These are phyloP conservation scores for Hypoxylon lienhwacheense DNA, from an alignment of 495 filamentous ascomycete genomes.

Conservation along the genomic window DNA sequence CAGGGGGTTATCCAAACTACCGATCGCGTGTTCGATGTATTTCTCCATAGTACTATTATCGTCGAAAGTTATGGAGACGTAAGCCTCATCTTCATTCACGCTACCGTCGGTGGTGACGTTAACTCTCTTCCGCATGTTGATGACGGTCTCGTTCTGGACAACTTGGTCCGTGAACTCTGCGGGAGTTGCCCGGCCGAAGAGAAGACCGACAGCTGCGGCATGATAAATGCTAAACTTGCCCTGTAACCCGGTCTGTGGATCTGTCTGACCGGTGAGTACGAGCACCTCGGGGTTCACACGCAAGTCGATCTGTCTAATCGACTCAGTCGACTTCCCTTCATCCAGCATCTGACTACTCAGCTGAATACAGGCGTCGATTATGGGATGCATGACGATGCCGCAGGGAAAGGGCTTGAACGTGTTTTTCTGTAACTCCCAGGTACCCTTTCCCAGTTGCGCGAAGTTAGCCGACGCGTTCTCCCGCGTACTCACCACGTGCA, in stretches of 20 bases:
- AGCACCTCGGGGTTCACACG: constrained; percentile 56
- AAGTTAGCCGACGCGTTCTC: constrained; percentile 41
- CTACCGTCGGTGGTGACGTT: constrained; percentile 45
- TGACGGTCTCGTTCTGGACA: constrained; percentile 42
- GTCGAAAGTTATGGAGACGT: constrained; percentile 41
- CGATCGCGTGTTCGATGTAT: constrained; percentile 54
- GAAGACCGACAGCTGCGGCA: constrained; percentile 51
- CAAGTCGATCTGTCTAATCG: constrained; percentile 39
- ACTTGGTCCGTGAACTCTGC: constrained; percentile 52
- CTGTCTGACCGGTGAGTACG: constrained; percentile 55
- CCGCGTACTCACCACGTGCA: constrained; percentile 50
- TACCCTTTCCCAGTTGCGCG: constrained; percentile 32
- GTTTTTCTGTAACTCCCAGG: constrained; percentile 57
- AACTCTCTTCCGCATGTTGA: constrained; percentile 47
- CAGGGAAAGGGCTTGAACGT: constrained; percentile 61
- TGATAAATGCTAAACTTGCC: constrained; percentile 60
- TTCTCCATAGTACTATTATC: constrained; percentile 46
- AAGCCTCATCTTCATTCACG: constrained; percentile 48
- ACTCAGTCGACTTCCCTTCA: constrained; percentile 32
- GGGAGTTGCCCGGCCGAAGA: constrained; percentile 55
- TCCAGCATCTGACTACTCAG: constrained; percentile 43
- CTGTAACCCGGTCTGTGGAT: constrained; percentile 53
- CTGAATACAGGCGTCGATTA: constrained; percentile 55
- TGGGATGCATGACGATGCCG: constrained; percentile 59
- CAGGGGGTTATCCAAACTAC: constrained; percentile 53